phyloP scores from a whole-genome alignment of 306 rosid species.

The Erythrophleum fordii region DNA sequence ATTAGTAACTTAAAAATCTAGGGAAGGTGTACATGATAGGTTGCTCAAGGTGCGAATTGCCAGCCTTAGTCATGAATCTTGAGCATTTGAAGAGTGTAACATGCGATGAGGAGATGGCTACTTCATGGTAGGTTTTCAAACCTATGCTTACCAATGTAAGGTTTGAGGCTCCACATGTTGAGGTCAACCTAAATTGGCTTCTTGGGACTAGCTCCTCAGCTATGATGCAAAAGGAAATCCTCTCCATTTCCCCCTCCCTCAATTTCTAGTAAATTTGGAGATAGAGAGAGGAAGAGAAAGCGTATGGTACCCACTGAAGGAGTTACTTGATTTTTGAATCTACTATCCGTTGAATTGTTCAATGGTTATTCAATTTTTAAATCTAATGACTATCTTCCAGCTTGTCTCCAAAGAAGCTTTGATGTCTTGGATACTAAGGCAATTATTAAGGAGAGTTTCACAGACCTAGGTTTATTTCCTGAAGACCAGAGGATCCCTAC shows the following conservation, averaged over 20 bases:
- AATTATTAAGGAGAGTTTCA: constrained; percentile 55
- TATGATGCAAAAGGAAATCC: too few species aligned
- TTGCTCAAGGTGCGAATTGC: constrained; percentile 56
- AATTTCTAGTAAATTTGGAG: too few species aligned
- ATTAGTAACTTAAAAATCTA: constrained; percentile 50
- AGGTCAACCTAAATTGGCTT: constrained; percentile 70
- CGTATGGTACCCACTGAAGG: constrained; percentile 49
- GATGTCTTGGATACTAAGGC: constrained; percentile 42
- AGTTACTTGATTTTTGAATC: too few species aligned
- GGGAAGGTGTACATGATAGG: constrained; percentile 50
- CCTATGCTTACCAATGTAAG: constrained; percentile 33
- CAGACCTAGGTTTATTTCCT: constrained; percentile 72
- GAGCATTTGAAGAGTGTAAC: constrained; percentile 42
- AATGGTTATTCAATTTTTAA: constrained; percentile 44
- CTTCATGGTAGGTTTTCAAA: constrained; percentile 45
- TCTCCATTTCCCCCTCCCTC: too few species aligned
- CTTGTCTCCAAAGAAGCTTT: constrained; percentile 52
- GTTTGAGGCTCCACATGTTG: constrained; percentile 46
- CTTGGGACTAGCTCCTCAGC: constrained; percentile 31
- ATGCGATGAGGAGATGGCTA: constrained; percentile 68
- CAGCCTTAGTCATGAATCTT: constrained; percentile 46
- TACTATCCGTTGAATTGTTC: too few species aligned
- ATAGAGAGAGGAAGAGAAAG: too few species aligned
- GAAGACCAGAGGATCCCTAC: constrained; percentile 69
- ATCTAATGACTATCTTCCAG: constrained; percentile 32